Evolutionary conservation across 768 basidiomycete species (phyloP).

Genomic region (Hydnomerulius pinastri): DNA sequence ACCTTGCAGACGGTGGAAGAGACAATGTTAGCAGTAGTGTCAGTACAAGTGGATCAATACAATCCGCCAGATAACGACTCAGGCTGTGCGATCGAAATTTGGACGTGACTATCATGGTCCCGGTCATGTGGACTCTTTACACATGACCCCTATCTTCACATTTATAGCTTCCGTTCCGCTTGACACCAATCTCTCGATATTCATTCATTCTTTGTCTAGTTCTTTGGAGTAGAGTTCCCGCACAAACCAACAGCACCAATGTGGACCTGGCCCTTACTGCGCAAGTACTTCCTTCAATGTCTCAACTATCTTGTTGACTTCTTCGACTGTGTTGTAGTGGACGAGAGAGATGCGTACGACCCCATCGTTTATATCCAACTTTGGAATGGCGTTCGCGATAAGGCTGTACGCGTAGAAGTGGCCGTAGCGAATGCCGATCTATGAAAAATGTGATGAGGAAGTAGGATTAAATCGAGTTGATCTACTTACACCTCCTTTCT

Average conservation of each 20-base stretch:
- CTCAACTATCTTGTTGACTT: constrained; percentile 61
- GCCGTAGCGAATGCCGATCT: constrained; percentile 80
- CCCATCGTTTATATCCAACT: constrained; percentile 60
- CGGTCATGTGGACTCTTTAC: background rate
- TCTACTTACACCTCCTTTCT: constrained; percentile 56
- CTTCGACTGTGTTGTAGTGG: constrained; percentile 77
- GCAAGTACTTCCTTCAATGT: constrained; percentile 54
- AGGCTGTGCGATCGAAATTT: background rate
- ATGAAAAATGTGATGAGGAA: background rate
- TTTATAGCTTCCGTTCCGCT: too few species aligned
- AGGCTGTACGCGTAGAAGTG: constrained; percentile 78
- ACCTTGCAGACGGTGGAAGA: too few species aligned
- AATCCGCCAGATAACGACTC: too few species aligned
- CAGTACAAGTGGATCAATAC: background rate
- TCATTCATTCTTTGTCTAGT: too few species aligned
- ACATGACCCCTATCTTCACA: too few species aligned
- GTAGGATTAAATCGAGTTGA: background rate
- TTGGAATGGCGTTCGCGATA: constrained; percentile 52
- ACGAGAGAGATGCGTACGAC: constrained; percentile 77
- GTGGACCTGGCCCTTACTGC: constrained; percentile 1
- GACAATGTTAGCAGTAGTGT: too few species aligned
- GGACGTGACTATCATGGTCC: background rate
- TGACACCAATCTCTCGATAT: too few species aligned
- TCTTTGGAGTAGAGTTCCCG: too few species aligned
- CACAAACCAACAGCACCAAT: too few species aligned